Evolutionary conservation across 2,329 filamentous ascomycete genomes (phyloP).

Genomic region (Aspergillus carbonarius): DNA sequence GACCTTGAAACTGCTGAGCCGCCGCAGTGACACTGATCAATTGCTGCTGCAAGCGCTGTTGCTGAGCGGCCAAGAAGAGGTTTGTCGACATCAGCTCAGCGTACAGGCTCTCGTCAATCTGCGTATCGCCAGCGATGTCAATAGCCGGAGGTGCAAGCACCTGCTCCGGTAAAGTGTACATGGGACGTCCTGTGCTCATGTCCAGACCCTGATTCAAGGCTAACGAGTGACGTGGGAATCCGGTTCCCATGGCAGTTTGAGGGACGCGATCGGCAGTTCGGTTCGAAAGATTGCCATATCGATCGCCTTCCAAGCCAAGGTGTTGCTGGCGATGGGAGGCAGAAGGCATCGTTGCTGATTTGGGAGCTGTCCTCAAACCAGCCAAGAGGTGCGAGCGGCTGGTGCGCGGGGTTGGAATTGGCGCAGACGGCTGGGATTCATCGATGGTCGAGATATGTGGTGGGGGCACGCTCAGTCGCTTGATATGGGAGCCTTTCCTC

Average conservation of each 20-base stretch:
- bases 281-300: conserved; percentile 47
- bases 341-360: conserved; percentile 72
- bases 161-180: conserved; percentile 77
- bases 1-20: conserved; percentile 76
- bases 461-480: conserved; percentile 79
- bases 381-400: conserved; percentile 93
- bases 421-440: conserved; percentile 63
- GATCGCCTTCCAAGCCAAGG: conserved; percentile 48
- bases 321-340: conserved; percentile 61
- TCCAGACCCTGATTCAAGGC: conserved; percentile 32
- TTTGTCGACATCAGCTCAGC: conserved; percentile 90
- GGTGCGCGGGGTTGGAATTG: conserved; percentile 79
- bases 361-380: conserved; percentile 88
- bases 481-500: conserved; percentile 80
- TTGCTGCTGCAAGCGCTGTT: conserved; percentile 93
- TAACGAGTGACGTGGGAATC: conserved; percentile 50
- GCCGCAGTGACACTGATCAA: conserved; percentile 79
- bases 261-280: conserved; percentile 51
- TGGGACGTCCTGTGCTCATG: conserved; percentile 52
- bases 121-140: conserved; percentile 65
- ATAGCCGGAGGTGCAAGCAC: conserved; percentile 69
- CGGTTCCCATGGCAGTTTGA: conserved; percentile 59
- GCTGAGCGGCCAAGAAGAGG: conserved; percentile 87
- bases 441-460: conserved; percentile 67
- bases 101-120: conserved; percentile 82